Percentiles rank a stretch among this genome's conserved stretches.
Conservation (phyloP, 345 rosid species). For the Eucalyptus polybractea region DNA sequence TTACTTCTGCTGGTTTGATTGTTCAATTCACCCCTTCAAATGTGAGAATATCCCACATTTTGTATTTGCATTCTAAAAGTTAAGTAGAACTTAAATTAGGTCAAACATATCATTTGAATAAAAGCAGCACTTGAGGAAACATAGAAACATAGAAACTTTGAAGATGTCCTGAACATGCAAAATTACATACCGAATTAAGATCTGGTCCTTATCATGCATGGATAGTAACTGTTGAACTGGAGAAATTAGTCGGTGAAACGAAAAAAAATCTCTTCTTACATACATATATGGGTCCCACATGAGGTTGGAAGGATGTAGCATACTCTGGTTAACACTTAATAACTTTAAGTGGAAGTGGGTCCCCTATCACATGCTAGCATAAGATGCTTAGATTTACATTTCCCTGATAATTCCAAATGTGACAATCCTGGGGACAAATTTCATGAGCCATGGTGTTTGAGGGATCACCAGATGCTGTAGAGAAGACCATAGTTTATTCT, state of each 20-base stretch:
- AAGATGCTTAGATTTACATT: not conserved
- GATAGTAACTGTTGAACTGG: not conserved
- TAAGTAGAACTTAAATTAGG: not conserved
- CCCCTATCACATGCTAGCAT: not conserved
- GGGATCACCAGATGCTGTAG: not conserved
- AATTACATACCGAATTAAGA: not conserved
- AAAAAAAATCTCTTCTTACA: not conserved
- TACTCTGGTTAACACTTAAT: not conserved
- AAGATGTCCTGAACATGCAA: not conserved
- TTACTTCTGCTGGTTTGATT: not conserved
- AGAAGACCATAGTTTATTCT: not conserved
- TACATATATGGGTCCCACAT: not conserved
- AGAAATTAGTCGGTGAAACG: not conserved
- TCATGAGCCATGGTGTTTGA: not conserved
- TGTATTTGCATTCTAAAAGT: not conserved
- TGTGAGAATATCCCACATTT: not conserved
- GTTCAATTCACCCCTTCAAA: not conserved
- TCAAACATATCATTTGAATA: not conserved
- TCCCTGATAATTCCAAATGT: not conserved
- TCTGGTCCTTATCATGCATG: not conserved
- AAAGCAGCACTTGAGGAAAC: not conserved
- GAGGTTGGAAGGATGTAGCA: not conserved
- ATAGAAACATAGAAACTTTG: not conserved
- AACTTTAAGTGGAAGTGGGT: not conserved
- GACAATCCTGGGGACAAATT: not conserved